A percentile compares a stretch with the other conserved stretches of the same genome.
Conservation (phyloP, 2,329 filamentous ascomycete genomes). For the Neocatenulostroma microsporum region DNA sequence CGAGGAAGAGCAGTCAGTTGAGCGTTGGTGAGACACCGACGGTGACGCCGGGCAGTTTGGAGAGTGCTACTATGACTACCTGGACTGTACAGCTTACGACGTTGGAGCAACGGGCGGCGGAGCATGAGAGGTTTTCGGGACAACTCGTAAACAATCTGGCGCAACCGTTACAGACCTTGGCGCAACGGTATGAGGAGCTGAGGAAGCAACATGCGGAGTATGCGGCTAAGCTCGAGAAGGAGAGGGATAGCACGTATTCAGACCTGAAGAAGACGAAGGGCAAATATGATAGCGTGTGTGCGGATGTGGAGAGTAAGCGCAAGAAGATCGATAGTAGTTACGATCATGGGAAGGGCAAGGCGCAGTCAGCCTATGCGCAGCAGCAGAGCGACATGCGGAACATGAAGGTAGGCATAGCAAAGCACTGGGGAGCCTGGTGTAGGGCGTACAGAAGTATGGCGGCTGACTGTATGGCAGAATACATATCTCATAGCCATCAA, state of each 20-base stretch:
- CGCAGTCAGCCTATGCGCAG: conserved; percentile 83
- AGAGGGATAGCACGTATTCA: conserved; percentile 73
- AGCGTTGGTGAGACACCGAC: conserved; percentile 90
- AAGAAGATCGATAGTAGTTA: conserved; percentile 95
- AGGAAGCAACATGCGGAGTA: conserved; percentile 88
- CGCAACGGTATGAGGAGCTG: conserved; percentile 74
- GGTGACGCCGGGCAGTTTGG: conserved; percentile 90
- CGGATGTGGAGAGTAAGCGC: conserved; percentile 86
- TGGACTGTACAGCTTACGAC: conserved; percentile 93
- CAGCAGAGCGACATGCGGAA: conserved; percentile 95
- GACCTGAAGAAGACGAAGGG: conserved; percentile 85
- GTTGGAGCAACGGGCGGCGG: conserved; percentile 75
- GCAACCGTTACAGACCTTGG: conserved; percentile 73
- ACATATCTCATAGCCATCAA: conserved; percentile 96
- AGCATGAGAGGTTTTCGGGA: conserved; percentile 78
- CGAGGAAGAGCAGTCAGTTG: conserved; percentile 74
- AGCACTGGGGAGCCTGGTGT: not conserved
- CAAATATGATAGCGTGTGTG: conserved; percentile 87
- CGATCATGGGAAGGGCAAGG: conserved; percentile 77
- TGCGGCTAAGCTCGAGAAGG: conserved; percentile 78
- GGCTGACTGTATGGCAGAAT: conserved; percentile 49
- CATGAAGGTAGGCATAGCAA: conserved; percentile 50
- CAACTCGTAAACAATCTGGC: conserved; percentile 74
- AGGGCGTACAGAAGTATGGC: too few relatives aligned
- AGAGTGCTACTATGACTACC: conserved; percentile 92